Evolutionary conservation across 352 stramenopile genomes (phyloP).

Genomic region (Phytopythium chamaehyphon): DNA sequence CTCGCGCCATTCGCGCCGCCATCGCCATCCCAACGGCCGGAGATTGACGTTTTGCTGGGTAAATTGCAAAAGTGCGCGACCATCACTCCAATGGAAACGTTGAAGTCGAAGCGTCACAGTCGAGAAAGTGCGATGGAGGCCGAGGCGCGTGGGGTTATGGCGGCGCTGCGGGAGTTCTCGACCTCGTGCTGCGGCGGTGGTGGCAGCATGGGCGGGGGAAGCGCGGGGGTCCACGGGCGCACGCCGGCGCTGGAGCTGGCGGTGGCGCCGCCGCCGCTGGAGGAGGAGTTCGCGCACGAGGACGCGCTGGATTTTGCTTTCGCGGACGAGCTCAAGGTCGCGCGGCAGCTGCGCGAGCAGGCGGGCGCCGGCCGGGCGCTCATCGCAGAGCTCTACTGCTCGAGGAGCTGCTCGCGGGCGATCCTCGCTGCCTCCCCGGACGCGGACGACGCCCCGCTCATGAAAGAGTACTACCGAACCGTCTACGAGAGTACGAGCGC

Average conservation of each 20-base stretch:
- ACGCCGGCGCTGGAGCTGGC: slow-evolving; percentile 20
- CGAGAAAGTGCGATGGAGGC: slow-evolving; percentile 13
- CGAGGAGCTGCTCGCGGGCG: slow-evolving; percentile 47
- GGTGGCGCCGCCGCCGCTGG: slow-evolving; percentile 16
- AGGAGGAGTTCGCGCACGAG: slow-evolving; percentile 48
- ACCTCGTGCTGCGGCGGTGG: slow-evolving; percentile 12
- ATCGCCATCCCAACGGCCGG: slow-evolving; percentile 12
- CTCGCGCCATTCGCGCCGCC: slow-evolving; percentile 7
- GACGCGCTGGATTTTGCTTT: slow-evolving; percentile 40
- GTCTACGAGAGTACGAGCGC: slow-evolving; percentile 20
- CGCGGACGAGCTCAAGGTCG: slow-evolving; percentile 59
- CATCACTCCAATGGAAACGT: background rate
- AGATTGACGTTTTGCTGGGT: background rate
- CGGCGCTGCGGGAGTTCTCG: slow-evolving; percentile 28
- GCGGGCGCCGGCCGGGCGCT: slow-evolving; percentile 26
- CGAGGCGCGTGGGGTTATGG: slow-evolving; percentile 8
- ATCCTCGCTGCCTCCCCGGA: slow-evolving; percentile 31
- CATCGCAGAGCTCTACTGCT: slow-evolving; percentile 51
- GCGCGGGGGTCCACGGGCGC: slow-evolving; percentile 8
- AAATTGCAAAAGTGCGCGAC: background rate
- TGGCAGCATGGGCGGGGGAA: background rate
- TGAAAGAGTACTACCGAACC: slow-evolving; percentile 37
- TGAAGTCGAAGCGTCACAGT: slow-evolving; percentile 6
- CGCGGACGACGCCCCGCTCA: slow-evolving; percentile 14
- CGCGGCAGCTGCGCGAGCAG: slow-evolving; percentile 43